Percentiles rank a stretch among this genome's conserved stretches.
Evolutionary conservation across 169 alveolate species (phyloP).

Genomic region (Haemoproteus tartakovskyi): DNA sequence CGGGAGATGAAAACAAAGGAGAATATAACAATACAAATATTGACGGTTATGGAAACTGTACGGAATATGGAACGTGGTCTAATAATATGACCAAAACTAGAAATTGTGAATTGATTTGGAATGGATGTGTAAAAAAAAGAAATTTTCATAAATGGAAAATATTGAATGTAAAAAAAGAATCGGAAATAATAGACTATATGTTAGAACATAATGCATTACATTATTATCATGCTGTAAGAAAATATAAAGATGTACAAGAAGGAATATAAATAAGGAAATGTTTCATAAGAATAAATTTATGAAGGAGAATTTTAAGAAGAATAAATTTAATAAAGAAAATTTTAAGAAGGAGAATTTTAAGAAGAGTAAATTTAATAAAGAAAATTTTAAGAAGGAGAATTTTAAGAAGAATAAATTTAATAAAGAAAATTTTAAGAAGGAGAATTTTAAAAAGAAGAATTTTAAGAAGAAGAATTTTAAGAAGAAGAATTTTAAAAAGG

Average conservation of each 20-base stretch:
- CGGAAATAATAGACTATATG: conserved; percentile 38
- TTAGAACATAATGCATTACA: conserved; percentile 41
- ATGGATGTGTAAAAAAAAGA: conserved; percentile 74
- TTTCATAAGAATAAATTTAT: too few relatives aligned
- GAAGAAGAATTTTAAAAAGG: too few relatives aligned
- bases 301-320: too few relatives aligned
- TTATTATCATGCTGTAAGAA: conserved; percentile 36
- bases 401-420: too few relatives aligned
- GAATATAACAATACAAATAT: conserved; percentile 5
- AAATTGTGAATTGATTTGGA: conserved; percentile 78
- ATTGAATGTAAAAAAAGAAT: conserved; percentile 40
- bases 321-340: too few relatives aligned
- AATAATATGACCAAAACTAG: not conserved
- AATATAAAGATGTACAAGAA: conserved; percentile 21
- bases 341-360: too few relatives aligned
- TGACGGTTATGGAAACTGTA: not conserved
- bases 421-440: too few relatives aligned
- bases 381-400: too few relatives aligned
- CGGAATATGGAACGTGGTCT: not conserved
- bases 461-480: too few relatives aligned
- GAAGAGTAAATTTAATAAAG: too few relatives aligned
- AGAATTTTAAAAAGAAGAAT: too few relatives aligned
- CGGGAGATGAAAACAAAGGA: conserved; percentile 1
- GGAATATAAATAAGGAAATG: too few relatives aligned
- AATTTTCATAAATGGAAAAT: conserved; percentile 78